A percentile compares a stretch with the other conserved stretches of the same genome.
phyloP scores from a whole-genome alignment of 2,329 filamentous ascomycete genomes.

The Colletotrichum cordylinicola region DNA sequence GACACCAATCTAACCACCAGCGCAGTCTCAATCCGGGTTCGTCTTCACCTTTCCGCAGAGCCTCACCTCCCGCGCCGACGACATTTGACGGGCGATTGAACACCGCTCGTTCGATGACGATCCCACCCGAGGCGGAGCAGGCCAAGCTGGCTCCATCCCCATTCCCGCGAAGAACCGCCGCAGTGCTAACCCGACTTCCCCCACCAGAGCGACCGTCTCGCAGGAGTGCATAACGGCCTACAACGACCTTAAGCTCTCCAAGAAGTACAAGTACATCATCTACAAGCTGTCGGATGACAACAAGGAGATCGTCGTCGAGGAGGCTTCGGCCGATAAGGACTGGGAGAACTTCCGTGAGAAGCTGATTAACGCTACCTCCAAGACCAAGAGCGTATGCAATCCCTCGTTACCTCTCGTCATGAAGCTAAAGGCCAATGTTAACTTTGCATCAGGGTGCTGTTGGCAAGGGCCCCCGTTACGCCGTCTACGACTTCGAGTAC shows the following conservation, averaged over 20 bases:
- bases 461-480: slow-evolving; percentile 78
- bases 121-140: slow-evolving; percentile 13
- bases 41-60: slow-evolving; percentile 37
- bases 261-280: slow-evolving; percentile 86
- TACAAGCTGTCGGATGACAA: slow-evolving; percentile 86
- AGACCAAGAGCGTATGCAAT: slow-evolving; percentile 67
- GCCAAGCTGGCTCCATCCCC: slow-evolving; percentile 18
- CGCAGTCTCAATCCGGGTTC: slow-evolving; percentile 73
- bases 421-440: background rate
- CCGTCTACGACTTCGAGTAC: slow-evolving; percentile 87
- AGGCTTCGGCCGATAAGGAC: slow-evolving; percentile 69
- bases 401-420: background rate
- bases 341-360: slow-evolving; percentile 78
- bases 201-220: slow-evolving; percentile 71
- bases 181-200: slow-evolving; percentile 15
- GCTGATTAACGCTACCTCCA: slow-evolving; percentile 75
- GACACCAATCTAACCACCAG: slow-evolving; percentile 12
- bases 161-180: background rate
- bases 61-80: slow-evolving; percentile 1
- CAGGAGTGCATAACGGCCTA: slow-evolving; percentile 74
- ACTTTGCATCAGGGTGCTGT: slow-evolving; percentile 52
- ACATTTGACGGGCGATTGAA: slow-evolving; percentile 5
- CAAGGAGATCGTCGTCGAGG: slow-evolving; percentile 83
- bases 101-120: slow-evolving; percentile 16
- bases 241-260: slow-evolving; percentile 84